phyloP scores from a whole-genome alignment of 2,329 filamentous ascomycete species.

The Albifimbria verrucaria region DNA sequence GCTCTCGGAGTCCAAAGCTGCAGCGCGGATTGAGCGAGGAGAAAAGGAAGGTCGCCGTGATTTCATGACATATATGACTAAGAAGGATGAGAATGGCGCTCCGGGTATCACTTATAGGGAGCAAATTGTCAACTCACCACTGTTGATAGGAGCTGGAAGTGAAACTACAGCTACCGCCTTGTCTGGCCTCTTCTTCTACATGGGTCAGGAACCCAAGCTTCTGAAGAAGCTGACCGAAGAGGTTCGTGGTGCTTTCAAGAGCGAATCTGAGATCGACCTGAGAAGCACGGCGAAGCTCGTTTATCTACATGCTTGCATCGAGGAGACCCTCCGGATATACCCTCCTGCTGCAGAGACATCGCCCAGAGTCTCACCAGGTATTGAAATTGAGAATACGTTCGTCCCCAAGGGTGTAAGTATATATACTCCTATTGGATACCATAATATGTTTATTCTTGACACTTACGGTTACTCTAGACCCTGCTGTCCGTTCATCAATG shows the following conservation, averaged over 20 bases:
- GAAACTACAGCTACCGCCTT: constrained; percentile 31
- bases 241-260: constrained; percentile 26
- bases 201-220: constrained; percentile 24
- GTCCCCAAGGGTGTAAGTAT: constrained; percentile 31
- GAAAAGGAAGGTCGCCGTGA: constrained; percentile 14
- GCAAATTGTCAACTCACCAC: constrained; percentile 21
- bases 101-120: constrained; percentile 29
- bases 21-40: constrained; percentile 12
- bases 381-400: constrained; percentile 25
- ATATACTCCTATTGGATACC: not conserved
- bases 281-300: constrained; percentile 21
- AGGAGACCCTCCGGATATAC: constrained; percentile 40
- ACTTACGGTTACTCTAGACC: constrained; percentile 25
- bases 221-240: constrained; percentile 32
- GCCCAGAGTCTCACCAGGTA: constrained; percentile 26
- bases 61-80: constrained; percentile 25
- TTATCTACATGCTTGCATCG: constrained; percentile 38
- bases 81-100: constrained; percentile 24
- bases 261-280: constrained; percentile 34
- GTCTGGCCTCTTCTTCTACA: constrained; percentile 24
- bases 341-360: constrained; percentile 27
- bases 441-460: not conserved
- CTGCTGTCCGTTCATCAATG: constrained; percentile 40
- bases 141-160: constrained; percentile 26
- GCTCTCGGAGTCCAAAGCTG: constrained; percentile 3